Conservation (phyloP, 805 yeast species). For the Myxozyma vanderwaltii region DNA sequence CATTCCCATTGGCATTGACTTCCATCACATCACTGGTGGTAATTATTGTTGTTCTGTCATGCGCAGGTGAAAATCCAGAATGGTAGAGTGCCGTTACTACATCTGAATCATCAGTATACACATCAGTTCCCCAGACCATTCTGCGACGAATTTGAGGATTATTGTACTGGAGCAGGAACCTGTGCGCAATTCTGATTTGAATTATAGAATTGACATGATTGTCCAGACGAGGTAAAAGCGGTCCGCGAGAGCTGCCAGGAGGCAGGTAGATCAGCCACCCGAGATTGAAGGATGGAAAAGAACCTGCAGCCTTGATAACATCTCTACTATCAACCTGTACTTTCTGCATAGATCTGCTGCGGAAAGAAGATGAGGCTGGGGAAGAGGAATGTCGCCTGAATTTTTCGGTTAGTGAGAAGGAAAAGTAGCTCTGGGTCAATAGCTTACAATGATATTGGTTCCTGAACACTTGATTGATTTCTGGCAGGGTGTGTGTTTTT, state of each 20-base stretch:
- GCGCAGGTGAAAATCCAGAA: conserved; percentile 54
- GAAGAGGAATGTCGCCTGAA: neutral
- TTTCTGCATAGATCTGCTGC: neutral
- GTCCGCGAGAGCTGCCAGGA: conserved; percentile 2
- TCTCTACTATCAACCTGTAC: conserved; percentile 46
- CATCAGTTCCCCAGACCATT: conserved; percentile 86
- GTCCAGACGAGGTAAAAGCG: conserved; percentile 37
- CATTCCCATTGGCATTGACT: conserved; percentile 46
- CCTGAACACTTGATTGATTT: conserved; percentile 16
- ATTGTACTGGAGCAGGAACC: conserved; percentile 46
- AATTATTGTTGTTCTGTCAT: conserved; percentile 39
- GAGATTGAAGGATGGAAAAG: conserved; percentile 51
- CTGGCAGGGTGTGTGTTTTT: conserved; percentile 39
- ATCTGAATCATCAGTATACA: conserved; percentile 94
- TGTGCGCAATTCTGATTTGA: conserved; percentile 58
- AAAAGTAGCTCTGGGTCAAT: neutral
- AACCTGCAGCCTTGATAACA: conserved; percentile 47
- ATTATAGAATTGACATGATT: conserved; percentile 46
- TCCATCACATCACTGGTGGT: conserved; percentile 40
- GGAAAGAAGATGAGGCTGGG: neutral
- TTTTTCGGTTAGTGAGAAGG: neutral
- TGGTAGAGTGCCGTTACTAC: conserved; percentile 74
- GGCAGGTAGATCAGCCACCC: conserved; percentile 60
- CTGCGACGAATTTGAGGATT: conserved; percentile 50
- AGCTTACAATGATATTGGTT: neutral